phyloP scores from a whole-genome alignment of 2,329 filamentous ascomycete genomes.

The Beauveria pseudobassiana region DNA sequence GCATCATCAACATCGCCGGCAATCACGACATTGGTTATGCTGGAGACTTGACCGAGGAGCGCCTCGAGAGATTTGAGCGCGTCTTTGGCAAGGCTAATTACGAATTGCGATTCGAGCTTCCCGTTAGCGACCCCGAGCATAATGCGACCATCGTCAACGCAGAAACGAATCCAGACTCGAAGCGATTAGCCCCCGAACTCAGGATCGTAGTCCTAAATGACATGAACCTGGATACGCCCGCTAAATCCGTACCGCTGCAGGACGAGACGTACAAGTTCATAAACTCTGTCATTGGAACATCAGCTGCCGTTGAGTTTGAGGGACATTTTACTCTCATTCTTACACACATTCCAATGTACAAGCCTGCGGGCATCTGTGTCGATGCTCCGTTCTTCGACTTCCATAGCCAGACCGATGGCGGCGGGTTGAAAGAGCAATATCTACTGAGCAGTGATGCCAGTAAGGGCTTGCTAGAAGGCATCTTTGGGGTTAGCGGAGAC shows the following conservation, averaged over 20 bases:
- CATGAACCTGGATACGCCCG: slow-evolving; percentile 88
- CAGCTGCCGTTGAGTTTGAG: slow-evolving; percentile 50
- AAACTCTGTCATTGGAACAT: slow-evolving; percentile 57
- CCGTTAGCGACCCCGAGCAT: slow-evolving; percentile 31
- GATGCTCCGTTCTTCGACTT: slow-evolving; percentile 81
- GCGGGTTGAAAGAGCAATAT: slow-evolving; percentile 83
- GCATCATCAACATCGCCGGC: slow-evolving; percentile 82
- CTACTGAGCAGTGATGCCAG: slow-evolving; percentile 69
- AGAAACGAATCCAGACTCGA: slow-evolving; percentile 36
- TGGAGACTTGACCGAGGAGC: slow-evolving; percentile 72
- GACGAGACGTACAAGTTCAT: slow-evolving; percentile 71
- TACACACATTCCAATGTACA: slow-evolving; percentile 88
- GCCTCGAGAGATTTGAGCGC: slow-evolving; percentile 73
- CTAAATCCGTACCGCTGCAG: slow-evolving; percentile 58
- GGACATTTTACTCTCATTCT: slow-evolving; percentile 75
- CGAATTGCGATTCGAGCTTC: slow-evolving; percentile 67
- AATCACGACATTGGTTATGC: slow-evolving; percentile 98
- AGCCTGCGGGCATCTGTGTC: slow-evolving; percentile 71
- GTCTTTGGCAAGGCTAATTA: slow-evolving; percentile 87
- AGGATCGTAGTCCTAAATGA: slow-evolving; percentile 83
- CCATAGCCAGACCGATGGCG: slow-evolving; percentile 55
- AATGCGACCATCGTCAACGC: slow-evolving; percentile 36
- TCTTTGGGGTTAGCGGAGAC: slow-evolving; percentile 70
- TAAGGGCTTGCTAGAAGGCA: slow-evolving; percentile 69
- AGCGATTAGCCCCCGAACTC: slow-evolving; percentile 56